Base-by-base conservation (phyloP, 805 yeast species). In the Candida methanosorbosa region DNA sequence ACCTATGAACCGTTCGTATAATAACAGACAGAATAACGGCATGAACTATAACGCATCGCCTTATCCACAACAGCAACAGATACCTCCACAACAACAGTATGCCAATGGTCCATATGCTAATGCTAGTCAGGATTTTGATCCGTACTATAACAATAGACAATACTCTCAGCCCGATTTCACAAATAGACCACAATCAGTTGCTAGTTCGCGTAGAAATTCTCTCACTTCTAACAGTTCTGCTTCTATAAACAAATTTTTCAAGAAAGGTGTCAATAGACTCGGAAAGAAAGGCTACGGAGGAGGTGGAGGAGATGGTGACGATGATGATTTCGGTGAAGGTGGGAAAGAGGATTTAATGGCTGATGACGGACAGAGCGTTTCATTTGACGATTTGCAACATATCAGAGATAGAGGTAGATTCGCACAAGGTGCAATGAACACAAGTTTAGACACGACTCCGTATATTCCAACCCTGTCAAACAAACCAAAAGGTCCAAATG, bases 391-490 rank as follows among this genome's bases (percentile, higher is more conserved):
- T 46, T 60, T 83, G 9, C 61, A 75, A 18, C 78, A 78, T 32
- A 57, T 78, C 2, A 62, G 80, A 33, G 84, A 78, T 43, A 67
- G 81, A 27, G 83, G 83, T 5, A 72, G 84, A 22, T 80, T 79
- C 49, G 80, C 79, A 4, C 61, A 68, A 15, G 61, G 66, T 33
- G 40, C 58, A 29, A 33, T 51, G 27, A 15, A 18, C 6, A 14
- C 49, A 22, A 35, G 54, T 6, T 54, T 63, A 36, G 85, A 79
- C 41, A 68, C 88, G 0, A 68, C 85, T 0, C 88, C 92, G 8
- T 75, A 79, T 41, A 81, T 83, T 27, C 94, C 94, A 6, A 81
- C 86, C 0, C 36, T 82, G 4, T 63, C 72, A 5, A 56, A 69
- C 0, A 40, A 46, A 43, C 41, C 54, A 38, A 27, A 37, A 34